Evolutionary conservation across 75 land plant species (phyloP), one percentile per base, ranked within the genome.

Genomic region (Cunninghamia lanceolata): DNA sequence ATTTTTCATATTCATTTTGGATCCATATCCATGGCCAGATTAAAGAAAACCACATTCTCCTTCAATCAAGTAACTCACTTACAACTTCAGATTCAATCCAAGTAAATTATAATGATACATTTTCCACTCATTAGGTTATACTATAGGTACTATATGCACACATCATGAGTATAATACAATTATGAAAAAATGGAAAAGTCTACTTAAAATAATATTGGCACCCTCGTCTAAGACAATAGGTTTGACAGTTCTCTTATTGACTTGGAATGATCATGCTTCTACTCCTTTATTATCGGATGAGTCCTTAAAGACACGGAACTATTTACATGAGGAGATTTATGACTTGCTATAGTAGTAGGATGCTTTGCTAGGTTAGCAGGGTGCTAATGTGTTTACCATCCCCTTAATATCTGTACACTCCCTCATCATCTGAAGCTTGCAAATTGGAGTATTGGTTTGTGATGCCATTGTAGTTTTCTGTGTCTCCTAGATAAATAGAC

Each of bases 341-440:
- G 82, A 45, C 30, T 80, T 42, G n/a, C 82, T n/a, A n/a, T 30
- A 80, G 82, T 43, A 45, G 32, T 4, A 9, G 19, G 50, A 15
- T 25, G 11, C 14, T 80, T 21, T n/a, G 40, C 34, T 10, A 80
- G 13, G 50, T 80, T 80, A 47, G 82, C 50, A 9, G 82, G 82
- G 46, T 32, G 46, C 82, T 50, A 80, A 43, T 1, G 10, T n/a
- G 82, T 80, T 80, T 80, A 80, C 82, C 82, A 80, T 80, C 46
- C n/a, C 82, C 82, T 47, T 80, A 30, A 80, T 80, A 80, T 80
- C 82, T 80, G 82, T 80, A 80, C 82, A 80, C 82, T n/a, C 82
- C 82, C 32, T 80, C 82, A 42, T 79, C 82, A 45, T 80, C 82
- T 42, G 82, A 80, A 45, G n/a, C 50, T 45, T 42, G 46, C n/a